These are phyloP conservation scores for Backusella psychrophila DNA, from an alignment of 192 early-diverging fungal genomes.

Conservation along the genomic window DNA sequence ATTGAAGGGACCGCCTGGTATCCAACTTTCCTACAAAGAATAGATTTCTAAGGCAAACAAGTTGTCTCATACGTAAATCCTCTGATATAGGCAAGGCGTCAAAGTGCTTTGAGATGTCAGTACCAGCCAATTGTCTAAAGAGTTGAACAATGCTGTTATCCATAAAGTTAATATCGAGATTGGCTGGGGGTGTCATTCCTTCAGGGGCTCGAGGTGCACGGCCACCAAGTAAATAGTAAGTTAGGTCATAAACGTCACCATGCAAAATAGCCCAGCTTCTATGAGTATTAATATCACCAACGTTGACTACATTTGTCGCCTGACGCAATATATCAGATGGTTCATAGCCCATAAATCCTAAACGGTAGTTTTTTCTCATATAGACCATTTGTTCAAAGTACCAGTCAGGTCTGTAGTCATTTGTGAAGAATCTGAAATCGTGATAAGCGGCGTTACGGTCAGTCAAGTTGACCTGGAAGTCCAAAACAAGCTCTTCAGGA, in stretches of 20 bases:
- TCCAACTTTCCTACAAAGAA: conserved; percentile 92
- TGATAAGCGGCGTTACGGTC: conserved; percentile 59
- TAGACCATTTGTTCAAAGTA: conserved; percentile 65
- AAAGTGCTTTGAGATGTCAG: conserved; percentile 64
- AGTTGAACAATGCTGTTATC: conserved; percentile 58
- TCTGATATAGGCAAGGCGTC: conserved; percentile 53
- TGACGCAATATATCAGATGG: conserved; percentile 57
- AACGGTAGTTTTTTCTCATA: conserved; percentile 59
- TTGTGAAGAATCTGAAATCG: conserved; percentile 72
- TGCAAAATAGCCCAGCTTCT: conserved; percentile 64
- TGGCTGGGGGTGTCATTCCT: conserved; percentile 35
- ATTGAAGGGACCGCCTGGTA: conserved; percentile 72
- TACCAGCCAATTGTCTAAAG: conserved; percentile 63
- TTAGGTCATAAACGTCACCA: conserved; percentile 73
- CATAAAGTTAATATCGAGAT: conserved; percentile 60
- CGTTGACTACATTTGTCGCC: conserved; percentile 42
- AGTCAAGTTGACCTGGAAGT: conserved; percentile 49
- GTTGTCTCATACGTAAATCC: conserved; percentile 44
- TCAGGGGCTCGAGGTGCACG: conserved; percentile 44
- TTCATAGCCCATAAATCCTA: conserved; percentile 68
- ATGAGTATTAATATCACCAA: conserved; percentile 38
- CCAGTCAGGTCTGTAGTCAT: conserved; percentile 67
- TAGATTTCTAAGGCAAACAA: conserved; percentile 78
- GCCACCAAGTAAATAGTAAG: conserved; percentile 62
- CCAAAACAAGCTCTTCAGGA: conserved; percentile 46